Percentiles rank a stretch among this genome's conserved stretches.
phyloP scores from a whole-genome alignment of 257 asterid species.

The Nicotiana obtusifolia region DNA sequence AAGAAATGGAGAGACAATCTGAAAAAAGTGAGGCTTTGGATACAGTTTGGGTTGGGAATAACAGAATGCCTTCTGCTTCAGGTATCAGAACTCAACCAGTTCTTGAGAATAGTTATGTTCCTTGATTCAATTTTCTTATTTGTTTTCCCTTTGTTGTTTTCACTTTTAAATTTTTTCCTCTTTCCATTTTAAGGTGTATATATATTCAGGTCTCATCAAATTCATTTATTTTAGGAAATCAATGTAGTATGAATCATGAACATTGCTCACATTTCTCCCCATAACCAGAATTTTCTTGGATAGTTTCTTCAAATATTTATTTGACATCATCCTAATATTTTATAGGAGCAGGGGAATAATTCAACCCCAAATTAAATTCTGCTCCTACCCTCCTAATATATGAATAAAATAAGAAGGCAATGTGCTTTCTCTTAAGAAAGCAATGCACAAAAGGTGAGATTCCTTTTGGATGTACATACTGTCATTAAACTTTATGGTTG shows the following conservation, averaged over 20 bases:
- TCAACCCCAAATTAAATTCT: neutral
- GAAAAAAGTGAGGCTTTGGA: slow-evolving; percentile 60
- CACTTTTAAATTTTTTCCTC: neutral
- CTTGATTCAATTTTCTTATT: slow-evolving; percentile 23
- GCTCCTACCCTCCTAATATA: neutral
- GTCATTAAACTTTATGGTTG: slow-evolving; percentile 6
- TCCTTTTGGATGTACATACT: slow-evolving; percentile 6
- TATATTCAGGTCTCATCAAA: slow-evolving; percentile 3
- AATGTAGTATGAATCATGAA: neutral
- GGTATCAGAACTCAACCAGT: slow-evolving; percentile 76
- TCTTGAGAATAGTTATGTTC: slow-evolving; percentile 56
- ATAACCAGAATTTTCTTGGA: neutral
- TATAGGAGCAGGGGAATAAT: neutral
- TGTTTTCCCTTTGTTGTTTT: neutral
- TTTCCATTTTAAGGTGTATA: slow-evolving; percentile 9
- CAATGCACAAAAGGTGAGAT: slow-evolving; percentile 4
- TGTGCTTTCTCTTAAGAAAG: neutral
- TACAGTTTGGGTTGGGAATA: slow-evolving; percentile 61
- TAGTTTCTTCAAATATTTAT: neutral
- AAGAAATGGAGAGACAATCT: slow-evolving; percentile 54
- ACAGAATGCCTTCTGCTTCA: slow-evolving; percentile 78
- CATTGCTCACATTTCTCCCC: neutral
- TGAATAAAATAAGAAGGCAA: neutral
- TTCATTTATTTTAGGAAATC: neutral
- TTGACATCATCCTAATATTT: neutral